phyloP scores from a whole-genome alignment of 1,284 basidiomycete genomes.

The Macrocystidia cucumis region DNA sequence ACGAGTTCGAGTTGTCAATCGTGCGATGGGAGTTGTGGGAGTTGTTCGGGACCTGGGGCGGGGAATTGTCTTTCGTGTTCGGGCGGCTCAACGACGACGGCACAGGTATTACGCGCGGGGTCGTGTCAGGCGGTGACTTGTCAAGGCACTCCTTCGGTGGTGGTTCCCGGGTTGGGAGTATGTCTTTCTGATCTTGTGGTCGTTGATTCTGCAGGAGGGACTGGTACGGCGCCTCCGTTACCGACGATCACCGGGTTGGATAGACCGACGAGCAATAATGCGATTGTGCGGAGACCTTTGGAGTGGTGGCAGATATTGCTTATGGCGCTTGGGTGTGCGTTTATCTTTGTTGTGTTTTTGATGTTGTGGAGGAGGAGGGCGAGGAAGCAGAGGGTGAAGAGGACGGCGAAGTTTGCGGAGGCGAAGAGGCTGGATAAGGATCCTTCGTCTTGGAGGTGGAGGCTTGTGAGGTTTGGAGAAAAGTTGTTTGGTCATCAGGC shows the following conservation, averaged over 20 bases:
- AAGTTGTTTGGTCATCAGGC: slow-evolving; percentile 44
- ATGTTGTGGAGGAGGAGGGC: background rate
- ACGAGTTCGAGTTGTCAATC: slow-evolving; percentile 51
- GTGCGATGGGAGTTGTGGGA: slow-evolving; percentile 67
- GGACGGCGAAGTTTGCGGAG: background rate
- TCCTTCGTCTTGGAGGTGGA: slow-evolving; percentile 43
- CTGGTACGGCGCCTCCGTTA: slow-evolving; percentile 33
- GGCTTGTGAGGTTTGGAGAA: slow-evolving; percentile 48
- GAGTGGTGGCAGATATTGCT: slow-evolving; percentile 75
- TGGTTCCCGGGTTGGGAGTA: slow-evolving; percentile 61
- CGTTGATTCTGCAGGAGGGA: slow-evolving; percentile 37
- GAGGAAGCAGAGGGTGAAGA: background rate
- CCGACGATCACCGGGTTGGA: slow-evolving; percentile 47
- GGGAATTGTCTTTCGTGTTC: slow-evolving; percentile 66
- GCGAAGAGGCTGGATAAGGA: slow-evolving; percentile 44
- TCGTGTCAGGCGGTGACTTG: slow-evolving; percentile 47
- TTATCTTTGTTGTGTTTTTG: slow-evolving; percentile 45
- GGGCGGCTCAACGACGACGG: too few relatives aligned
- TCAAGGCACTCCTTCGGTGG: slow-evolving; percentile 33
- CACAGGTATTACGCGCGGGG: slow-evolving; percentile 53
- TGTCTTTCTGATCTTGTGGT: slow-evolving; percentile 68
- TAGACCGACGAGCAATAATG: slow-evolving; percentile 30
- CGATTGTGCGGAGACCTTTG: slow-evolving; percentile 23
- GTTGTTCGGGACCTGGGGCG: slow-evolving; percentile 58
- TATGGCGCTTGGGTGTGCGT: slow-evolving; percentile 68